Conservation (phyloP, 164 flowering plant species). For the Santalum album region DNA sequence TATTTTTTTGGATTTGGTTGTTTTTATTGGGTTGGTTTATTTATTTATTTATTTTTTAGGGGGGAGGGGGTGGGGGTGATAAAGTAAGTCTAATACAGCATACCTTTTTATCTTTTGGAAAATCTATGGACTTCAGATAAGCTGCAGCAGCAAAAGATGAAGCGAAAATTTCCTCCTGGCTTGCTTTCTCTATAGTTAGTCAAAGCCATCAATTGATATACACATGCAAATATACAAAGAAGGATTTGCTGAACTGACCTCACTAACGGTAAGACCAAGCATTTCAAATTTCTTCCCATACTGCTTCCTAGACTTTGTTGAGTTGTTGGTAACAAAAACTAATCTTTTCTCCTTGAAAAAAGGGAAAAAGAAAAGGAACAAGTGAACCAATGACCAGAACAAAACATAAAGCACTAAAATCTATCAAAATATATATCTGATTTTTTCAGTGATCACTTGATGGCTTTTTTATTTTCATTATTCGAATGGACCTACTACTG, state of each 20-base stretch:
- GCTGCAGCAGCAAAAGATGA: conserved; percentile 99
- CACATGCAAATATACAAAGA: not conserved
- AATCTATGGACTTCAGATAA: conserved; percentile 77
- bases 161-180: conserved; percentile 95
- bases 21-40: too few relatives aligned
- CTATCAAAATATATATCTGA: too few relatives aligned
- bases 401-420: too few relatives aligned
- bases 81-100: not conserved
- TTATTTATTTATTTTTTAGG: too few relatives aligned
- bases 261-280: conserved; percentile 81
- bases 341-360: conserved; percentile 78
- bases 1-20: too few relatives aligned
- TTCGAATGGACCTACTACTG: too few relatives aligned
- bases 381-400: not conserved
- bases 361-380: conserved; percentile 11
- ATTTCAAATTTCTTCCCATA: conserved; percentile 96
- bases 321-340: conserved; percentile 97
- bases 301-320: conserved; percentile 96
- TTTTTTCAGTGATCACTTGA: too few relatives aligned
- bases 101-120: conserved; percentile 93
- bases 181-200: conserved; percentile 10
- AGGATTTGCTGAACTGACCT: conserved; percentile 37
- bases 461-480: too few relatives aligned
- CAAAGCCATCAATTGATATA: not conserved
- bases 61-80: too few relatives aligned